Percentiles rank a stretch among this genome's conserved stretches.
Conservation (phyloP, 2,329 filamentous ascomycete species). For the Penicillium sp. region DNA sequence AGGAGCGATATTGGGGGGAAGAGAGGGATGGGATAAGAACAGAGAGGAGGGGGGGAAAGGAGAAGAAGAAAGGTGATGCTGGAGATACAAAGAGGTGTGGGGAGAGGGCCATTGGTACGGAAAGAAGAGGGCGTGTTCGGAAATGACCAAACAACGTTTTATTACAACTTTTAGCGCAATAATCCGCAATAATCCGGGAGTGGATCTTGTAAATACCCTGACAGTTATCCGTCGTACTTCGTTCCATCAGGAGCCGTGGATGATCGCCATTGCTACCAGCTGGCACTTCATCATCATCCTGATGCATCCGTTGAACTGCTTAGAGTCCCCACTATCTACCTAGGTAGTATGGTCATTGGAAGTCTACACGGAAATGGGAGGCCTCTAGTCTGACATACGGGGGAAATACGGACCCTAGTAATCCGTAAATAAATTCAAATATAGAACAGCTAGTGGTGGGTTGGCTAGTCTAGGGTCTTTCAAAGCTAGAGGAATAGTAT, state of each 20-base stretch:
- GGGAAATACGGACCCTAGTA: not conserved
- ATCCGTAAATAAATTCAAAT: not conserved
- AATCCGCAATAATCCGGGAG: not conserved
- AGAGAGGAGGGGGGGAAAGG: conserved; percentile 18
- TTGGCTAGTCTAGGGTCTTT: not conserved
- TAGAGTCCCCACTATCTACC: not conserved
- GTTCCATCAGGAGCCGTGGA: conserved; percentile 15
- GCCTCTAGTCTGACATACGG: not conserved
- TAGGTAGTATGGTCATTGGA: not conserved
- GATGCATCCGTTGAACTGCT: conserved; percentile 7
- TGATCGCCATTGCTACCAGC: conserved; percentile 22
- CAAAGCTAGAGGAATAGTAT: not conserved
- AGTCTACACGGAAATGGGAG: not conserved
- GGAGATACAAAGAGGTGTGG: conserved; percentile 26
- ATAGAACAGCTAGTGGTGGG: not conserved
- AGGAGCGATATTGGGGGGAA: conserved; percentile 45
- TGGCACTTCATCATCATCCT: conserved; percentile 13
- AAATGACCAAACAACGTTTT: conserved; percentile 6
- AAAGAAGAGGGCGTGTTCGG: conserved; percentile 5
- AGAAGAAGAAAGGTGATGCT: conserved; percentile 24
- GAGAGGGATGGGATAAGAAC: conserved; percentile 22
- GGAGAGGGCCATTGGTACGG: conserved; percentile 9
- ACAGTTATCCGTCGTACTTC: conserved; percentile 2
- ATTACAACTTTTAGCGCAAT: not conserved
- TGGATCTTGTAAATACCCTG: conserved; percentile 2